These are phyloP conservation scores for Pestalotiopsis sp. DNA, from an alignment of 2,329 filamentous ascomycete species.

Conservation along the genomic window DNA sequence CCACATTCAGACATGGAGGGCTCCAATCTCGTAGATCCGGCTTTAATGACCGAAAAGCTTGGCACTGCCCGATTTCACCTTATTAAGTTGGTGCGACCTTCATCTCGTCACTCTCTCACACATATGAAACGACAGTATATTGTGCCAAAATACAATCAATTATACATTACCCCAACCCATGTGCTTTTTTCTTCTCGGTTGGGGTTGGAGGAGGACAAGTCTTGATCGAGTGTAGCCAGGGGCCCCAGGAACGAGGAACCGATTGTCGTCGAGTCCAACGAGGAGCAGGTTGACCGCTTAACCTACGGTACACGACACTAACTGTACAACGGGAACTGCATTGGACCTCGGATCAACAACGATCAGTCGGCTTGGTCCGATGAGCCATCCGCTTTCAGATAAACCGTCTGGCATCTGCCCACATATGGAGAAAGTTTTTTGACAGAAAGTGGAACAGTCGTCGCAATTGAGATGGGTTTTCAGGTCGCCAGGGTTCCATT, in stretches of 20 bases:
- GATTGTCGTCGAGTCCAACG: neutral
- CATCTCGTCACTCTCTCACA: conserved; percentile 8
- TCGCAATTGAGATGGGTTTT: conserved; percentile 6
- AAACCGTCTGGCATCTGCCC: conserved; percentile 4
- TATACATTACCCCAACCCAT: neutral
- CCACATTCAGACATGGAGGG: neutral
- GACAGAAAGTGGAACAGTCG: conserved; percentile 9
- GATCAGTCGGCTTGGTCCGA: neutral
- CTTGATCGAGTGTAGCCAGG: too few species aligned
- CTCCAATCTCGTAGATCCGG: conserved; percentile 10
- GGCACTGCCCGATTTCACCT: conserved; percentile 1
- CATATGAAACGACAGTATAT: conserved; percentile 1
- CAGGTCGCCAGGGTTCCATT: neutral
- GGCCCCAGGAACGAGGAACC: neutral
- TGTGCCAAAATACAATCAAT: neutral
- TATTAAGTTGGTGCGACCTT: conserved; percentile 10
- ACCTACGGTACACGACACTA: neutral
- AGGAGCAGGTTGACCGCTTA: neutral
- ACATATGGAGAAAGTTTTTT: conserved; percentile 1
- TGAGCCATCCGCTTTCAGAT: neutral
- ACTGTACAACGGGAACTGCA: neutral
- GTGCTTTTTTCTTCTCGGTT: neutral
- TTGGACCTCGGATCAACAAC: neutral
- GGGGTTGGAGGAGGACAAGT: neutral
- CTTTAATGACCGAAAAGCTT: conserved; percentile 11